phyloP scores from a whole-genome alignment of 192 early-diverging fungal species.

The Lobosporangium transversale region DNA sequence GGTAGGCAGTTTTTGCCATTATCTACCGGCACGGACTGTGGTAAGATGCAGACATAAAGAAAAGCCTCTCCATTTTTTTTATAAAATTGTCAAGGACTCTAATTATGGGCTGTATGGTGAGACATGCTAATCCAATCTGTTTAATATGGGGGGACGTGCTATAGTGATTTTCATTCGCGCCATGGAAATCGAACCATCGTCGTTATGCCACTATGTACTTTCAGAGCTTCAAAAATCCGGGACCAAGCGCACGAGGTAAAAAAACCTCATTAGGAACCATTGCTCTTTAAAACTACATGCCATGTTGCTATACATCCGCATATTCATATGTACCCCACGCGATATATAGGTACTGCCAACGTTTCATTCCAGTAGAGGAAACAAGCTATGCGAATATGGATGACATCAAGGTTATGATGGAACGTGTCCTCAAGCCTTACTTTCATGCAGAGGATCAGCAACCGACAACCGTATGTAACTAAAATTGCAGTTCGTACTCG shows the following conservation, averaged over 20 bases:
- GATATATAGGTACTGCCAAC: conserved; percentile 55
- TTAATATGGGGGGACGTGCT: too few species aligned
- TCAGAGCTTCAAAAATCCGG: conserved; percentile 42
- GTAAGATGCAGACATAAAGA: too few species aligned
- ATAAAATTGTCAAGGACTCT: too few species aligned
- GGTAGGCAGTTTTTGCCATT: conserved; percentile 60
- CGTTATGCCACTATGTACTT: conserved; percentile 49
- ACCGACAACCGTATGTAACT: conserved; percentile 26
- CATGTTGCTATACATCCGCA: too few species aligned
- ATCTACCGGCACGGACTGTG: conserved; percentile 60
- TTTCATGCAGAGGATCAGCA: conserved; percentile 55
- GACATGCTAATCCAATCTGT: too few species aligned
- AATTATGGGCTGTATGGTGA: too few species aligned
- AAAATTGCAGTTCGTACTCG: background rate
- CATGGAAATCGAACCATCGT: conserved; percentile 54
- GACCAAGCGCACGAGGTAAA: conserved; percentile 54
- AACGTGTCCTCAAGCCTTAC: conserved; percentile 53
- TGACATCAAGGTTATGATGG: conserved; percentile 58
- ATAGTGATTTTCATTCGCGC: conserved; percentile 63
- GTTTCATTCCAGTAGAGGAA: conserved; percentile 63
- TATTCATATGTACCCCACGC: background rate
- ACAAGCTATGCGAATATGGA: conserved; percentile 60
- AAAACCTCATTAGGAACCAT: background rate
- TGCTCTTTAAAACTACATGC: too few species aligned
- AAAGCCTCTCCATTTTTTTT: too few species aligned